These are phyloP conservation scores for Yarrowia keelungensis DNA, from an alignment of 805 yeast species.

Conservation along the genomic window DNA sequence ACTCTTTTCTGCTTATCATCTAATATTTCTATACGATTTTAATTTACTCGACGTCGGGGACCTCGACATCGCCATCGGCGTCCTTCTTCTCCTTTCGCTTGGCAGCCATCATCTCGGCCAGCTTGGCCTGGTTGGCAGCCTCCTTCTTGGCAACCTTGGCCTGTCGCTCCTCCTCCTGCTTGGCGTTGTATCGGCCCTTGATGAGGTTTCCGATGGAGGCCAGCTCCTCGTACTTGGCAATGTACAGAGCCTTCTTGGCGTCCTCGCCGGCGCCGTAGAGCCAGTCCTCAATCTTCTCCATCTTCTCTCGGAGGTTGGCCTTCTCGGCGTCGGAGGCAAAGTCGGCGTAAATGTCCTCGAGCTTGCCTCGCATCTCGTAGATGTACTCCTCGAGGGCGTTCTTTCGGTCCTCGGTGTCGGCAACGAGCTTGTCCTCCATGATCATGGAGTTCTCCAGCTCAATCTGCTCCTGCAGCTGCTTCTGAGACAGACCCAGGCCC, in stretches of 20 bases:
- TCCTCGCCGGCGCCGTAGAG: conserved; percentile 97
- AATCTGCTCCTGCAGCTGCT: conserved; percentile 66
- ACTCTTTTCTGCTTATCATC: conserved; percentile 6
- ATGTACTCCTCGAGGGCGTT: conserved; percentile 98
- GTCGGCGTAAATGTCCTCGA: conserved; percentile 86
- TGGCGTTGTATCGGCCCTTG: conserved; percentile 91
- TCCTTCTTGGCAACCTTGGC: conserved; percentile 85
- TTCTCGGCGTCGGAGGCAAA: conserved; percentile 94
- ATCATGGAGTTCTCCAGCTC: conserved; percentile 87
- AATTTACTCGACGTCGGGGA: conserved; percentile 38
- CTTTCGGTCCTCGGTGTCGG: conserved; percentile 98
- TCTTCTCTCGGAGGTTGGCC: conserved; percentile 71
- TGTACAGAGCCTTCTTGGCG: conserved; percentile 92
- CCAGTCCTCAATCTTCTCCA: conserved; percentile 95
- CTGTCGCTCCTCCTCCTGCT: conserved; percentile 95
- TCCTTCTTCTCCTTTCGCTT: conserved; percentile 56
- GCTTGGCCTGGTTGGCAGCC: conserved; percentile 79
- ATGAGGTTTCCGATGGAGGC: conserved; percentile 93
- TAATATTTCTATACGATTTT: conserved; percentile 33
- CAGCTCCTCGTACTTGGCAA: conserved; percentile 97
- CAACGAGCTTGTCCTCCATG: conserved; percentile 93
- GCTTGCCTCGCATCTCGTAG: conserved; percentile 94
- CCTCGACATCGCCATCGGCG: conserved; percentile 44
- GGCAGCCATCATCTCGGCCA: conserved; percentile 85
- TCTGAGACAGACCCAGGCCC: conserved; percentile 63